Conservation (phyloP, 495 filamentous ascomycete species). For the Aspergillus wentii region DNA sequence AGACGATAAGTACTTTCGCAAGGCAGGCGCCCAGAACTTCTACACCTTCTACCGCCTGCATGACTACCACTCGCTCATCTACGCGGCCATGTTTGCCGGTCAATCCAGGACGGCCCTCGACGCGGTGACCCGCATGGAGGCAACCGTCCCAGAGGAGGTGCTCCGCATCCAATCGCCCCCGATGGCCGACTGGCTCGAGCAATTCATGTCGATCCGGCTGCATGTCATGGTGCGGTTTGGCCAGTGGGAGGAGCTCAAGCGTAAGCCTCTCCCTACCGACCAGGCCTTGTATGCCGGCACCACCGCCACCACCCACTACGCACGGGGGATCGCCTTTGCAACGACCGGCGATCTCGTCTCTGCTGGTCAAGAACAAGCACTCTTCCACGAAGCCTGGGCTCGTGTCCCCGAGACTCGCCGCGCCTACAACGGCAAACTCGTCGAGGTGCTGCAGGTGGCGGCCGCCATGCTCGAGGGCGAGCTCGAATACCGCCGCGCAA, state of each 20-base stretch:
- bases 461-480: conserved; percentile 60
- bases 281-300: conserved; percentile 49
- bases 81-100: conserved; percentile 62
- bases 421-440: conserved; percentile 53
- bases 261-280: conserved; percentile 44
- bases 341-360: conserved; percentile 37
- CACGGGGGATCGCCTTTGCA: conserved; percentile 51
- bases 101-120: conserved; percentile 47
- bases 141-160: conserved; percentile 48
- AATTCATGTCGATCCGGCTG: conserved; percentile 50
- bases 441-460: conserved; percentile 50
- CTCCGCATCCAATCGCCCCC: conserved; percentile 55
- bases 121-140: conserved; percentile 44
- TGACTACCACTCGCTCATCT: conserved; percentile 59
- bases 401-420: conserved; percentile 39
- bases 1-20: conserved; percentile 50
- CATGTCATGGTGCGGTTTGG: conserved; percentile 65
- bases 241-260: conserved; percentile 50
- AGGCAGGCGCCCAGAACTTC: conserved; percentile 47
- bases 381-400: conserved; percentile 39
- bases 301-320: conserved; percentile 54
- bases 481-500: conserved; percentile 53
- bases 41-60: conserved; percentile 63
- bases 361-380: conserved; percentile 35
- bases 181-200: conserved; percentile 65